Conservation (phyloP, 2,329 filamentous ascomycete genomes). For the Phoma sp. region DNA sequence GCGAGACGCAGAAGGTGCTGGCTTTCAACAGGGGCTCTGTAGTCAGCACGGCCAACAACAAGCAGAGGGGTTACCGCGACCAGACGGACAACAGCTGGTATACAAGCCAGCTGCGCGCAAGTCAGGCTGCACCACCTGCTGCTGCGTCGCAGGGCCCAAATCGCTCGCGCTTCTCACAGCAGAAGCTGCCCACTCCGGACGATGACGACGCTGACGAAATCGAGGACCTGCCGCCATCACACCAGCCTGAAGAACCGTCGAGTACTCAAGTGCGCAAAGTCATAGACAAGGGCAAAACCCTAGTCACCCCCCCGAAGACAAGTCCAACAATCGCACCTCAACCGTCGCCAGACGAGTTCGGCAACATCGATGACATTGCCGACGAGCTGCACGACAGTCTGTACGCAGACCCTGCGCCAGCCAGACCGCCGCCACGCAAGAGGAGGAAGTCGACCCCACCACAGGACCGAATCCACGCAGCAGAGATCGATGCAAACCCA, state of each 20-base stretch:
- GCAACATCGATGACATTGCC: background rate
- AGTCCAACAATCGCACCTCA: slow-evolving; percentile 31
- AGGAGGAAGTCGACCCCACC: slow-evolving; percentile 6
- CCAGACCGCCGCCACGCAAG: slow-evolving; percentile 8
- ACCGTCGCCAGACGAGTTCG: slow-evolving; percentile 8
- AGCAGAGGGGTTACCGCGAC: slow-evolving; percentile 72
- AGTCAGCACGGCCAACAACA: slow-evolving; percentile 68
- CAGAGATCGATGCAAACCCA: slow-evolving; percentile 13
- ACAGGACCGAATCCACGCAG: slow-evolving; percentile 12
- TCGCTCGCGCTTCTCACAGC: slow-evolving; percentile 33
- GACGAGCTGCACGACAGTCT: slow-evolving; percentile 31
- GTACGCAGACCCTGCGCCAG: slow-evolving; percentile 30
- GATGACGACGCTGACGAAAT: slow-evolving; percentile 24
- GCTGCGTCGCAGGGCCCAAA: slow-evolving; percentile 38
- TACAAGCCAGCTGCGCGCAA: slow-evolving; percentile 67
- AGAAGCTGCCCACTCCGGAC: slow-evolving; percentile 35
- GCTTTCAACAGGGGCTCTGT: slow-evolving; percentile 68
- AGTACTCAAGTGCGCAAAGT: background rate
- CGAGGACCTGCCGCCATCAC: slow-evolving; percentile 41
- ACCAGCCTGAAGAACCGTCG: slow-evolving; percentile 41
- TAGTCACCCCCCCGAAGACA: slow-evolving; percentile 41
- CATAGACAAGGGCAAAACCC: slow-evolving; percentile 16
- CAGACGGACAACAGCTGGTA: slow-evolving; percentile 87
- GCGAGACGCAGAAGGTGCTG: slow-evolving; percentile 79
- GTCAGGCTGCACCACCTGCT: slow-evolving; percentile 29